Base-by-base conservation (phyloP, 371 early-diverging fungal species). In the Phascolomyces articulosus region DNA sequence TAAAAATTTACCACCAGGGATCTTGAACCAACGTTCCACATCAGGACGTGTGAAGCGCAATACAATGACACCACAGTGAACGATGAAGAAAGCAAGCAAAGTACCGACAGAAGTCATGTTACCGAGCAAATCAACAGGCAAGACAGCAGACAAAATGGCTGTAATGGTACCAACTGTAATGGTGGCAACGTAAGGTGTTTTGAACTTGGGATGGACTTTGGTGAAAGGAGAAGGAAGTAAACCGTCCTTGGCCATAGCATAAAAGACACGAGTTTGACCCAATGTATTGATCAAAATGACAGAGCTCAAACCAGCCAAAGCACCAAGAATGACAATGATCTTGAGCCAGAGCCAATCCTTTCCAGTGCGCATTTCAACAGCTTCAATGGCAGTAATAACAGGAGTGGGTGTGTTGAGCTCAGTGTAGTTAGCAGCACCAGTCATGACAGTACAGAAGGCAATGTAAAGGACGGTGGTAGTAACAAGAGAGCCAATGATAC, bases 41-140 rank as follows among this genome's bases (percentile, higher is more conserved):
- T 93, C 86, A 13, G 94, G 92, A 27, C 90, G 84, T 23, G 85
- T 90, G 62, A 82, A 83, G 11, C 95, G 87, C 79, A 95, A 80
- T 28, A 95, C 85, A 49, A 89, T 79, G 4, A 91, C 89, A 55
- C 91, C 91, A 34, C 87, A 67, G 65, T 92, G 91, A 24, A 95
- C 95, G 24, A 95, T 75, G 65, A 93, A 89, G 83, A 94, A 95
- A 0, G 93, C 91, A 64, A 94, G 79, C 31, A 96, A 75, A 0
- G 96, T 95, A 16, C 95, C 95, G 34, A 93, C 84, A 0, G 92
- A 91, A 3, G 94, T 92, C 83, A 96, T 85, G 63, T 95, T 92
- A 59, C 91, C 92, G 3, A 95, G 75, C 16, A 95, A 72, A 59
- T 91, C 93, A 10, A 95, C 87, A 3, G 96, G 96, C 28, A 96